phyloP scores from a whole-genome alignment of 495 filamentous ascomycete species.

The Diplogelasinospora grovesii region DNA sequence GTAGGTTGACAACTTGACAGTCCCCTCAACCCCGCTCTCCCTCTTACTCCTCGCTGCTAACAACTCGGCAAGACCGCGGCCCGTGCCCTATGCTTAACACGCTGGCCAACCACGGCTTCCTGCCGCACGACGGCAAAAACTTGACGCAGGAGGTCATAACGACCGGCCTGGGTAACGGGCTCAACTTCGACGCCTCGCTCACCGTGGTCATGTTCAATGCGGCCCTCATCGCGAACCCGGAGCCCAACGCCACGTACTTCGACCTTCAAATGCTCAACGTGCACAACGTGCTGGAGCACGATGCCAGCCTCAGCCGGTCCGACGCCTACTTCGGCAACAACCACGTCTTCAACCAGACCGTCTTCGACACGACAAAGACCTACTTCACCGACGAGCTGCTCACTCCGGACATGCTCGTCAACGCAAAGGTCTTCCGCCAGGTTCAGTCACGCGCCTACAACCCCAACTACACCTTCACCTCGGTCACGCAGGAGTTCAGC shows the following conservation, averaged over 20 bases:
- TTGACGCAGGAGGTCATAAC: constrained; percentile 22
- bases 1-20: too few species aligned
- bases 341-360: constrained; percentile 15
- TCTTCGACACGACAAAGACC: constrained; percentile 5
- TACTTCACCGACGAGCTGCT: constrained; percentile 10
- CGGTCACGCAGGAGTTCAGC: constrained; percentile 10
- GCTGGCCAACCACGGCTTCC: constrained; percentile 24
- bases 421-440: constrained; percentile 12
- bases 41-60: too few species aligned
- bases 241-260: constrained; percentile 45
- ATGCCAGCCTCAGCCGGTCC: constrained; percentile 13
- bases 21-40: too few species aligned
- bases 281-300: constrained; percentile 43
- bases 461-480: constrained; percentile 18
- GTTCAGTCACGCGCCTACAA: constrained; percentile 13
- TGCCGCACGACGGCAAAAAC: constrained; percentile 26
- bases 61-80: constrained; percentile 29
- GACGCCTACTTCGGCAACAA: constrained; percentile 16
- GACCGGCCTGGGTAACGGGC: constrained; percentile 16
- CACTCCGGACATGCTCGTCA: constrained; percentile 10
- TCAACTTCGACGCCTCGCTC: constrained; percentile 31
- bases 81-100: constrained; percentile 36
- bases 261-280: constrained; percentile 36
- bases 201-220: constrained; percentile 33
- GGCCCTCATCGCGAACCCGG: constrained; percentile 39